These are phyloP conservation scores for Acanthamoeba sp. DNA, from an alignment of 208 protist species.

Conservation along the genomic window DNA sequence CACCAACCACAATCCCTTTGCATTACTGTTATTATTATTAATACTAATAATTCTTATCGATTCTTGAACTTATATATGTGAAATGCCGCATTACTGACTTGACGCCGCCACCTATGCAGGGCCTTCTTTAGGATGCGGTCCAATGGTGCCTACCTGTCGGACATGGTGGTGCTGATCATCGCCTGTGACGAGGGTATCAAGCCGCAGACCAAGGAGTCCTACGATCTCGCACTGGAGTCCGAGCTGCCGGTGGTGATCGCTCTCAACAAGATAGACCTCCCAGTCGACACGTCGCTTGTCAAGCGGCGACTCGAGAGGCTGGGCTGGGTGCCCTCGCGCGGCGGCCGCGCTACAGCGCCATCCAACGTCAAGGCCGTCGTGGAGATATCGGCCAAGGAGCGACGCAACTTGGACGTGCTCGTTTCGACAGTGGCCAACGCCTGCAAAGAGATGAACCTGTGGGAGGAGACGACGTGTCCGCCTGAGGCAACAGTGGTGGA, in stretches of 20 bases:
- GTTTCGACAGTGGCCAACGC: slow-evolving; percentile 94
- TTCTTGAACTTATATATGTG: too few relatives aligned
- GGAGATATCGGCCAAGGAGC: slow-evolving; percentile 92
- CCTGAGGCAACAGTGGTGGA: slow-evolving; percentile 95
- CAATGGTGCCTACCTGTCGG: slow-evolving; percentile 95
- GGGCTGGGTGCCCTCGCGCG: slow-evolving; percentile 67
- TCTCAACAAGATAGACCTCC: slow-evolving; percentile 98
- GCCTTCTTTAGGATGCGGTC: slow-evolving; percentile 95
- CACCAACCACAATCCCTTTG: too few relatives aligned
- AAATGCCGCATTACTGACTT: too few relatives aligned
- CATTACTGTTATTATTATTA: too few relatives aligned
- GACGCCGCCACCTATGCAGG: too few relatives aligned
- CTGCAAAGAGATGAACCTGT: slow-evolving; percentile 94
- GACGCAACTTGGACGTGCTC: slow-evolving; percentile 92
- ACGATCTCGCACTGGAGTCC: slow-evolving; percentile 68
- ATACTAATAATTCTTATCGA: too few relatives aligned
- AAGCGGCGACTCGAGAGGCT: slow-evolving; percentile 86
- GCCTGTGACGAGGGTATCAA: slow-evolving; percentile 97
- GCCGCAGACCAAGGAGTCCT: slow-evolving; percentile 93
- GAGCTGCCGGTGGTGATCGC: slow-evolving; percentile 95
- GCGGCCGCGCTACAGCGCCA: slow-evolving; percentile 73
- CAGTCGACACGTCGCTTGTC: slow-evolving; percentile 89
- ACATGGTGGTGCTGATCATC: slow-evolving; percentile 97
- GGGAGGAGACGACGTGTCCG: slow-evolving; percentile 89
- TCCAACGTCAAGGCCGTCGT: slow-evolving; percentile 79